Base-by-base conservation (phyloP, 2,329 filamentous ascomycete genomes). In the Trichoderma lentiforme region DNA sequence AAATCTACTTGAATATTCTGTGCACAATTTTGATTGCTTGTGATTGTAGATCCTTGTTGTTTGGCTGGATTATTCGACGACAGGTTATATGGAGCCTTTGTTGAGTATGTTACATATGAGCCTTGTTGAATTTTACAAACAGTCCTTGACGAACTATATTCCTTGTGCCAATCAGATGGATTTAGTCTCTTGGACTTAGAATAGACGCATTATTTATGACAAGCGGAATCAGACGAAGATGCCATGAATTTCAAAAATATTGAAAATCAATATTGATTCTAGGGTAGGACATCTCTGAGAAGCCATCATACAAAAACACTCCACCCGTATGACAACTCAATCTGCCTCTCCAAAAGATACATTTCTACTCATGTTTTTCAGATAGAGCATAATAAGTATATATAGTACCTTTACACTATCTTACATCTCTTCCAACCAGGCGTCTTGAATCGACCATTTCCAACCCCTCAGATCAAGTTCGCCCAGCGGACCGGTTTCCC, bases 381-480 rank as follows among this genome's bases (percentile, higher is more conserved):
- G 66, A 69, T 51, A 69, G 66, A 69, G 66, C 56, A 62, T 71
- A 68, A 51, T 26, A 51, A 72, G 43, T 62, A 62, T 65, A 62
- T 68, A 56, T 61, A 34, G 53, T 51, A 60, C 36, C 26, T 62
- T 72, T 63, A 72, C 70, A 72, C 70, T 69, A 72, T 72, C 70
- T 72, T 72, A 72, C 70, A 72, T 57, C 56, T 57, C 21, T 51
- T 56, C 34, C 68, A 7, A 26, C 66, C 8, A 18, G 53, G 6
- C 36, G 6, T 34, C 51, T 60, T 36, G 26, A 62, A 36, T n/a
- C 21, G 28, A 47, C 43, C 9, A 24, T 47, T 18, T 26, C 43
- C 39, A n/a, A 69, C 15, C 32, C 34, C 26, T 36, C 43, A 24
- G 28, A 21, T 60, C n/a, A 34, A 61, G 18, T 9, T 30, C 3